phyloP scores from a whole-genome alignment of 2,329 filamentous ascomycete genomes.

The Fusarium sp. region DNA sequence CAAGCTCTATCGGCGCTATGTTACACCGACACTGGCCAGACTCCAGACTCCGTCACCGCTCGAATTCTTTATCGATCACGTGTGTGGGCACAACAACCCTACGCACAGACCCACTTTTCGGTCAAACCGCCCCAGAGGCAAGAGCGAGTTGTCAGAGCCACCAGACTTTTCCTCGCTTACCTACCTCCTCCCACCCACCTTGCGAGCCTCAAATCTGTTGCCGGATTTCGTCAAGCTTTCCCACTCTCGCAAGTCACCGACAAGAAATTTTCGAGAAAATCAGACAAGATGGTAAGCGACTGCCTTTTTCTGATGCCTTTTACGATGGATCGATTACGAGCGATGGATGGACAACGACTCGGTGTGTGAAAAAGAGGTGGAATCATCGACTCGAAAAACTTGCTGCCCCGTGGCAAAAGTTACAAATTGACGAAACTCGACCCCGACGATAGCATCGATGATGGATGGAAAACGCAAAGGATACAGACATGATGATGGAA shows the following conservation, averaged over 20 bases:
- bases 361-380: constrained; percentile 32
- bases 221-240: constrained; percentile 65
- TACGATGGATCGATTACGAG: constrained; percentile 38
- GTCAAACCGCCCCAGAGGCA: constrained; percentile 52
- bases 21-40: constrained; percentile 40
- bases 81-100: constrained; percentile 54
- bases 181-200: constrained; percentile 59
- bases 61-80: constrained; percentile 46
- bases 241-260: constrained; percentile 60
- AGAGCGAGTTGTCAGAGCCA: constrained; percentile 50
- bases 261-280: constrained; percentile 58
- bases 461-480: constrained; percentile 25
- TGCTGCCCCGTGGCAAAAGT: constrained; percentile 32
- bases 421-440: constrained; percentile 32
- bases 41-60: background rate
- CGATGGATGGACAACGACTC: constrained; percentile 36
- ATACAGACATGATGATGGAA: constrained; percentile 34
- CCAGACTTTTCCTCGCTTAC: constrained; percentile 63
- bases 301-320: constrained; percentile 32
- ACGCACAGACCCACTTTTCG: constrained; percentile 53
- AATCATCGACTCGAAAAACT: constrained; percentile 28
- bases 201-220: constrained; percentile 66
- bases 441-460: constrained; percentile 12
- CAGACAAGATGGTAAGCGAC: constrained; percentile 76
- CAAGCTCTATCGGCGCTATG: constrained; percentile 33